Conservation (phyloP, 2,329 filamentous ascomycete genomes). For the Colletotrichum melonis region DNA sequence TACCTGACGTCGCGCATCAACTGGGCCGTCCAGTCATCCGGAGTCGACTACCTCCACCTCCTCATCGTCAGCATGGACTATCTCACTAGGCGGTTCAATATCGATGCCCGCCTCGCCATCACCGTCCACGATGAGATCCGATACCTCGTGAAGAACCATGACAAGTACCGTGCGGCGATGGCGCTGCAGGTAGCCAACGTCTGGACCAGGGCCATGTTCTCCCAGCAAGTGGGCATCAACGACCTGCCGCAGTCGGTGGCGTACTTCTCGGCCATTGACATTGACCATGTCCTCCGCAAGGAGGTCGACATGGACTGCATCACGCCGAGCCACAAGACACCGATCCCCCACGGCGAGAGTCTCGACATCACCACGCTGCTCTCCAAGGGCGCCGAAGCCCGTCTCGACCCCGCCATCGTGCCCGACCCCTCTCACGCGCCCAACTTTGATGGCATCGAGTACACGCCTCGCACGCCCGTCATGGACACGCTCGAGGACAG, state of each 20-base stretch:
- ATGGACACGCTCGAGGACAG: slow-evolving; percentile 77
- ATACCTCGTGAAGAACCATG: slow-evolving; percentile 86
- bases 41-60: slow-evolving; percentile 96
- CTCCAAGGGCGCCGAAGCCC: slow-evolving; percentile 75
- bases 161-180: slow-evolving; percentile 91
- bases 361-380: slow-evolving; percentile 86
- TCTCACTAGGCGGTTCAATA: slow-evolving; percentile 84
- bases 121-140: slow-evolving; percentile 98
- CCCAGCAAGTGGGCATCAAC: slow-evolving; percentile 94
- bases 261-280: slow-evolving; percentile 95
- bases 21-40: slow-evolving; percentile 98
- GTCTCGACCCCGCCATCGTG: slow-evolving; percentile 72
- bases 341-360: slow-evolving; percentile 87
- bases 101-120: slow-evolving; percentile 86
- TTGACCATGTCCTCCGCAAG: slow-evolving; percentile 95
- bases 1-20: slow-evolving; percentile 98
- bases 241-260: slow-evolving; percentile 95
- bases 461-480: slow-evolving; percentile 79
- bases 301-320: slow-evolving; percentile 98
- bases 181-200: slow-evolving; percentile 93
- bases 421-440: slow-evolving; percentile 66
- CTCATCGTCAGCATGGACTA: slow-evolving; percentile 96
- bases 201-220: slow-evolving; percentile 98
- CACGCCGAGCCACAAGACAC: slow-evolving; percentile 83
- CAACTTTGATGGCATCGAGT: slow-evolving; percentile 70